Conservation (phyloP, 257 asterid species). For the Fraxinus quadrangulata region DNA sequence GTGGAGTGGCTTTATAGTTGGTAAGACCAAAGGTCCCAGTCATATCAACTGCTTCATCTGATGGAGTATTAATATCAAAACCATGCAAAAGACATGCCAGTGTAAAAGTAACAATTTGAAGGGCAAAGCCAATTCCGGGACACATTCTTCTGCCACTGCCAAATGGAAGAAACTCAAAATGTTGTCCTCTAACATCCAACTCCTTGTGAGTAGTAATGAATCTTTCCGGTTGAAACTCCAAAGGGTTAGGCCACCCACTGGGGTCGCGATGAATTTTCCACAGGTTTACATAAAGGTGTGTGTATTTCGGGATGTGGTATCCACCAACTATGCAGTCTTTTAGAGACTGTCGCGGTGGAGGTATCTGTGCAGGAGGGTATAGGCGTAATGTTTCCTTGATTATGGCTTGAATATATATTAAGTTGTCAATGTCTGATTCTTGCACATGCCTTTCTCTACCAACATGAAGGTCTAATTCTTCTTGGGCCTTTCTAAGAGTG, state of each 20-base stretch:
- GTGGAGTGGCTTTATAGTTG: neutral
- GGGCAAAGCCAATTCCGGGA: constrained; percentile 4
- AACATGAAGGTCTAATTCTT: constrained; percentile 4
- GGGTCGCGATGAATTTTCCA: constrained; percentile 18
- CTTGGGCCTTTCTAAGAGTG: neutral
- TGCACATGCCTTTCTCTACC: neutral
- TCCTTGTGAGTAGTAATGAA: neutral
- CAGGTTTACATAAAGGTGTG: neutral
- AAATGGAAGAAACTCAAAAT: constrained; percentile 6
- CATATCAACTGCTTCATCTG: constrained; percentile 11
- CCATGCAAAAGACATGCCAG: constrained; percentile 14
- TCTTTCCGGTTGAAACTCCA: constrained; percentile 1
- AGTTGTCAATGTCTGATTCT: constrained; percentile 9
- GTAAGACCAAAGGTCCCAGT: neutral
- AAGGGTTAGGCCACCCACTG: neutral
- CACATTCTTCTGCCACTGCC: constrained; percentile 15
- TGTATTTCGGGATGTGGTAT: constrained; percentile 6
- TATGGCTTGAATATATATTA: constrained; percentile 11
- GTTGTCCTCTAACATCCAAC: constrained; percentile 1
- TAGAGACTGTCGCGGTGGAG: neutral
- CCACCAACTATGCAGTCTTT: constrained; percentile 11
- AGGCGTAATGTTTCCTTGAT: constrained; percentile 17
- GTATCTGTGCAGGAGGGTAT: neutral
- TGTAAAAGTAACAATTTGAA: neutral
- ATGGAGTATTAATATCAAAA: neutral